phyloP scores from a whole-genome alignment of 768 basidiomycete genomes.

The Thelephora ganbajun region DNA sequence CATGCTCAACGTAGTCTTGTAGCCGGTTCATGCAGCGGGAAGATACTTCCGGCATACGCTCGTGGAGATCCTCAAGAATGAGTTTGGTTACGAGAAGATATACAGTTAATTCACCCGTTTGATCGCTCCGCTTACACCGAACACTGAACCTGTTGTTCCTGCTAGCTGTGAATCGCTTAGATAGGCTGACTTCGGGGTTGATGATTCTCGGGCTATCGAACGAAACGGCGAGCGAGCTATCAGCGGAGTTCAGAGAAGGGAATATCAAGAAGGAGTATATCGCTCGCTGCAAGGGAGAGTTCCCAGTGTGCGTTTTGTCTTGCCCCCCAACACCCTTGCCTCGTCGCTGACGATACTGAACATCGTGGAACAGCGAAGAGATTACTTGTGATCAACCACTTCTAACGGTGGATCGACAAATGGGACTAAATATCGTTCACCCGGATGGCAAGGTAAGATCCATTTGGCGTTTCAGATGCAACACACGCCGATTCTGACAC shows the following conservation, averaged over 20 bases:
- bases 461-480: neutral
- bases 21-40: conserved; percentile 91
- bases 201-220: conserved; percentile 83
- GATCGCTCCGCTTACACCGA: neutral
- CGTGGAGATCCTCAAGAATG: conserved; percentile 71
- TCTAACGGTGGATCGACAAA: conserved; percentile 86
- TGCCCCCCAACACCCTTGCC: neutral
- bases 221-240: conserved; percentile 52
- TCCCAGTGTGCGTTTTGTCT: conserved; percentile 56
- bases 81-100: conserved; percentile 69
- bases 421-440: conserved; percentile 93
- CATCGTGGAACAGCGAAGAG: conserved; percentile 40
- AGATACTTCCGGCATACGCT: conserved; percentile 83
- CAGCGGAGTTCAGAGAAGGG: conserved; percentile 71
- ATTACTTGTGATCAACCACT: conserved; percentile 77
- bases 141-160: neutral
- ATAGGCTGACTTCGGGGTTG: conserved; percentile 86
- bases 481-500: too few relatives aligned
- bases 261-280: conserved; percentile 87
- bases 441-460: conserved; percentile 76
- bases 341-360: neutral
- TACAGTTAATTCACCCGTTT: conserved; percentile 47
- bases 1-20: conserved; percentile 6
- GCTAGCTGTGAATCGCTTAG: conserved; percentile 88
- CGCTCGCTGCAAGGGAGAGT: conserved; percentile 73